Evolutionary conservation across 2,329 filamentous ascomycete genomes (phyloP).

Genomic region (Paecilomyces fulvus): DNA sequence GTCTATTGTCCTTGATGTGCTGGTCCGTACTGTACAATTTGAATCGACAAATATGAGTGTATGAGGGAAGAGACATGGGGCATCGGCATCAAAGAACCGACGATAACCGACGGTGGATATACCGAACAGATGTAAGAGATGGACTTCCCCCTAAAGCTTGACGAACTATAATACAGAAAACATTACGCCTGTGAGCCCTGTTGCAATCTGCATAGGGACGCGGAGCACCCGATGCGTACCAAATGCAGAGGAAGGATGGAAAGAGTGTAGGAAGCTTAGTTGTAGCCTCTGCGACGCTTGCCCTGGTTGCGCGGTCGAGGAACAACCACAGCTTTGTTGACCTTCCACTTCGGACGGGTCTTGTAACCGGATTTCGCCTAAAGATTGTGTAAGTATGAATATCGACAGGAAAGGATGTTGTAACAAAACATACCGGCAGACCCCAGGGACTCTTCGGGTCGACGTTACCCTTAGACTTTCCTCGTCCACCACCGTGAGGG

Average conservation of each 20-base stretch:
- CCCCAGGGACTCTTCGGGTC: constrained; percentile 96
- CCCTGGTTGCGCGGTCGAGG: constrained; percentile 82
- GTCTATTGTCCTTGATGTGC: not conserved
- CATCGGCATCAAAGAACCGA: not conserved
- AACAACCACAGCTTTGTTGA: constrained; percentile 85
- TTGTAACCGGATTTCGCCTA: constrained; percentile 63
- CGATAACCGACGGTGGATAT: not conserved
- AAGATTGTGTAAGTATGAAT: constrained; percentile 1
- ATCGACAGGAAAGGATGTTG: not conserved
- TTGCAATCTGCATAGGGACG: not conserved
- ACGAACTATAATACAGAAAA: not conserved
- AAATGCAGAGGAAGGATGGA: constrained; percentile 2
- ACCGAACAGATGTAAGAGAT: not conserved
- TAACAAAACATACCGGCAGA: constrained; percentile 62
- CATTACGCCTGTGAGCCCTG: not conserved
- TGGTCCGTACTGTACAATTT: not conserved
- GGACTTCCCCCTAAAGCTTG: not conserved
- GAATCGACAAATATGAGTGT: not conserved
- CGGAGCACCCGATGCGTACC: not conserved
- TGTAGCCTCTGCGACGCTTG: constrained; percentile 66
- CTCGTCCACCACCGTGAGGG: constrained; percentile 96
- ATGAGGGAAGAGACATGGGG: not conserved
- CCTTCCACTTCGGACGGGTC: constrained; percentile 78
- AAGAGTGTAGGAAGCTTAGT: constrained; percentile 18
- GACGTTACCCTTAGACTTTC: constrained; percentile 98